A percentile compares a stretch with the other conserved stretches of the same genome.
phyloP scores from a whole-genome alignment of 1,139 yeast genomes.

The Yamadazyma triangularis region DNA sequence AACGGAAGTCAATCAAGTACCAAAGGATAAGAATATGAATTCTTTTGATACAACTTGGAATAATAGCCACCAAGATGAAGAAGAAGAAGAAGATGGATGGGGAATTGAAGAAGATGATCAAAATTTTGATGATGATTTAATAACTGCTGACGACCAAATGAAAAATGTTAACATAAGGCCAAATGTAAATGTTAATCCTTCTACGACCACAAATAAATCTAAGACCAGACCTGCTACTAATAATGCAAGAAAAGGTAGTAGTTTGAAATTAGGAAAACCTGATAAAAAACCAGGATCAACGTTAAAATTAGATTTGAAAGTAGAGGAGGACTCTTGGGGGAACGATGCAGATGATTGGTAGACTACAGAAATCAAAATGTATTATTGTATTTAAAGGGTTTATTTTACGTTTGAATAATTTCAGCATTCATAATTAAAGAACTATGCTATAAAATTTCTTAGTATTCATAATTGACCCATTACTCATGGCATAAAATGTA shows the following conservation, averaged over 20 bases:
- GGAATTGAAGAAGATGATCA: conserved; percentile 17
- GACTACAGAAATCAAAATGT: not conserved
- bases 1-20: conserved; percentile 4
- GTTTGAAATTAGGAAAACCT: conserved; percentile 23
- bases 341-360: conserved; percentile 37
- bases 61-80: conserved; percentile 8
- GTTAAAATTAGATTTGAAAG: conserved; percentile 37
- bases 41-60: conserved; percentile 4
- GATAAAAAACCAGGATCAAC: conserved; percentile 20
- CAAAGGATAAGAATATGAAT: conserved; percentile 1
- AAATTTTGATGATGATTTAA: conserved; percentile 1
- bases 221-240: conserved; percentile 4
- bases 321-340: conserved; percentile 52
- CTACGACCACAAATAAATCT: not conserved
- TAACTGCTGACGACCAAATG: too few species aligned
- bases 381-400: too few species aligned
- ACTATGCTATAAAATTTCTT: too few species aligned
- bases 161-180: too few species aligned
- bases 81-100: conserved; percentile 29
- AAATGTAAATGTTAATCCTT: not conserved
- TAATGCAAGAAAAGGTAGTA: conserved; percentile 11
- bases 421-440: too few species aligned
- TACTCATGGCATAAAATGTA: too few species aligned
- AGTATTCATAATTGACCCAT: too few species aligned
- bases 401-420: too few species aligned